Conservation (phyloP, 805 yeast species). For the Cyberlindnera suaveolens region DNA sequence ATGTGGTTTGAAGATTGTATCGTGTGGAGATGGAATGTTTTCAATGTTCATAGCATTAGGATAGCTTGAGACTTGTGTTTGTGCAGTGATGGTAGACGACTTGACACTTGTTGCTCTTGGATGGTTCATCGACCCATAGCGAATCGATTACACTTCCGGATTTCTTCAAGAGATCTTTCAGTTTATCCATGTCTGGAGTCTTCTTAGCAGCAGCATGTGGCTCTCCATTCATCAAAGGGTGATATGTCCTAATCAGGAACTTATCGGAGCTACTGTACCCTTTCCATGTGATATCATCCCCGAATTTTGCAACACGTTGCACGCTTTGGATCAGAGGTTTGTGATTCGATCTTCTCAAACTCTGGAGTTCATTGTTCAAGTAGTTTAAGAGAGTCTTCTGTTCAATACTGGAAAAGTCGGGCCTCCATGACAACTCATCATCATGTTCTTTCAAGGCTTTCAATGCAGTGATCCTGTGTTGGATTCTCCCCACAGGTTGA, state of each 20-base stretch:
- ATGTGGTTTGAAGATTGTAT: too few relatives aligned
- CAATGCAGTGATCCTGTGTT: slow-evolving; percentile 17
- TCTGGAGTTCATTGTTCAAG: slow-evolving; percentile 16
- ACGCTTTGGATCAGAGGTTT: slow-evolving; percentile 12
- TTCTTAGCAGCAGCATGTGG: too few relatives aligned
- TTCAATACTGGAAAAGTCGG: slow-evolving; percentile 12
- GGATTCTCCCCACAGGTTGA: slow-evolving; percentile 17
- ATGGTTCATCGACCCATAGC: slow-evolving; percentile 3
- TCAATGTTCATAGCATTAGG: too few relatives aligned
- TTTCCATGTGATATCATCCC: neutral
- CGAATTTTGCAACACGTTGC: slow-evolving; percentile 2
- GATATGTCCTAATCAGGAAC: neutral
- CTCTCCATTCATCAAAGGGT: neutral
- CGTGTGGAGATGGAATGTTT: too few relatives aligned
- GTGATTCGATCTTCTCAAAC: slow-evolving; percentile 15
- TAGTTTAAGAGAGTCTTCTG: slow-evolving; percentile 21
- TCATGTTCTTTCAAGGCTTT: slow-evolving; percentile 11
- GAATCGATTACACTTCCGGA: neutral
- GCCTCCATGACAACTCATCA: slow-evolving; percentile 2
- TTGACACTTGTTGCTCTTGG: neutral
- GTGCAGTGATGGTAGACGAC: neutral
- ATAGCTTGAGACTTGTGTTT: neutral
- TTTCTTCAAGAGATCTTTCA: neutral
- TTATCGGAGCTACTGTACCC: neutral
- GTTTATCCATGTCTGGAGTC: neutral